Evolutionary conservation across 2,329 filamentous ascomycete genomes (phyloP).

Genomic region (Sphaerulina musiva): DNA sequence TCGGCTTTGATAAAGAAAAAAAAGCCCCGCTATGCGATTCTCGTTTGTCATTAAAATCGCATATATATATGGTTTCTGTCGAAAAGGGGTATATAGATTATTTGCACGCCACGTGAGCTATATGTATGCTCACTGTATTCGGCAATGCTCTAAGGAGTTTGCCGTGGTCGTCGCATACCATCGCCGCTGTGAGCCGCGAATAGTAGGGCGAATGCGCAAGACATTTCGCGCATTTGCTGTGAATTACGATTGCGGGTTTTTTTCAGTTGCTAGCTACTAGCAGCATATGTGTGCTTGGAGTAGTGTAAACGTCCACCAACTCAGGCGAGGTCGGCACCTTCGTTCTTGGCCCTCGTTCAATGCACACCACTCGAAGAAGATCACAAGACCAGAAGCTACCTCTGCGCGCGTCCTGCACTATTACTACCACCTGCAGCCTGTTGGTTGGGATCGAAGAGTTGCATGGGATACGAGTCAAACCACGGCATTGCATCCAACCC

Average conservation of each 20-base stretch:
- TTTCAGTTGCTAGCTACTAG: no score
- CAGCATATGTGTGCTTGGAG: no score
- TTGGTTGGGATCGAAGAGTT: conserved; percentile 19
- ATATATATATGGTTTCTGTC: neutral
- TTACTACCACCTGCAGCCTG: conserved; percentile 6
- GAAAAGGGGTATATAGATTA: neutral
- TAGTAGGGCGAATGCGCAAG: no score
- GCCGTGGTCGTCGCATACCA: no score
- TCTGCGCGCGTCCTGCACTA: conserved; percentile 5
- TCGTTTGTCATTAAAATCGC: neutral
- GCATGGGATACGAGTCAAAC: conserved; percentile 62
- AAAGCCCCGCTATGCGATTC: neutral
- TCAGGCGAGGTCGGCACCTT: no score
- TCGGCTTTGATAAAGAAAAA: neutral
- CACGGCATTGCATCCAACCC: conserved; percentile 67
- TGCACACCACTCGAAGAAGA: neutral
- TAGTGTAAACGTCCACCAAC: no score
- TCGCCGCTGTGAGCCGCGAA: no score
- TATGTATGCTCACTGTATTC: no score
- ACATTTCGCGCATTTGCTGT: no score
- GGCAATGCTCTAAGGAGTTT: no score
- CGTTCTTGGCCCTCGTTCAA: no score
- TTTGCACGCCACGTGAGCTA: conserved; percentile 4
- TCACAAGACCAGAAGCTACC: neutral
- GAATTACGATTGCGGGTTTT: no score